Base-by-base conservation (phyloP, 306 rosid genomes). In the Spatholobus suberectus region DNA sequence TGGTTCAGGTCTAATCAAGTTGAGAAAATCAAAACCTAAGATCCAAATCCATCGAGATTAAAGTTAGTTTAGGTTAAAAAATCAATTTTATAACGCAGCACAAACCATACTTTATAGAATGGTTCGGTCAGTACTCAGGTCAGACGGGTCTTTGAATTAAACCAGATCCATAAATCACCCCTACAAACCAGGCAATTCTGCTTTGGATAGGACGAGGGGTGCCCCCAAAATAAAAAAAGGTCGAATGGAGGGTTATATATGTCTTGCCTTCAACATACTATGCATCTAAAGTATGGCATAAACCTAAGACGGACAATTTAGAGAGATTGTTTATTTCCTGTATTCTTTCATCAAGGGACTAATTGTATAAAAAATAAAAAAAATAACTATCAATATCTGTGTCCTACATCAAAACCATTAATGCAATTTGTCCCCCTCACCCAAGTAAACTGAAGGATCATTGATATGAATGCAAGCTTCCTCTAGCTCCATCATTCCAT, bases 331-430 rank as follows among this genome's bases (percentile, higher is more conserved):
- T 84, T 85, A 85, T 80, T 84, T 57, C 71, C 77, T 73, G 85
- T 46, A 67, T 47, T 84, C 82, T 84, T 58, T 77, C 76, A 84
- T 84, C 41, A 80, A 58, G 84, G 82, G 76, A 81, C 86, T 77
- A 84, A 37, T 46, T 77, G 79, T 72, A 65, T 84, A 66, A 86
- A 68, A 80, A 80, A 74, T 55, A 57, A 82, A 68, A 29, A 62
- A 76, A 75, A 54, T 43, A 41, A 77, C 82, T 61, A 80, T 23
- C 68, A 70, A 69, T n/a, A 46, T 68, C 40, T 29, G 44, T 67
- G 73, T 61, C 79, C 40, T 46, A 44, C 82, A 86, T 49, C 78
- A 72, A 70, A 83, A 81, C 65, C 82, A 84, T 61, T 49, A 59
- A 44, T 65, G 59, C 85, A 69, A 78, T 51, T 75, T 57, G 68